Evolutionary conservation across 352 stramenopile species (phyloP).

Genomic region (Phytophthora quininea): DNA sequence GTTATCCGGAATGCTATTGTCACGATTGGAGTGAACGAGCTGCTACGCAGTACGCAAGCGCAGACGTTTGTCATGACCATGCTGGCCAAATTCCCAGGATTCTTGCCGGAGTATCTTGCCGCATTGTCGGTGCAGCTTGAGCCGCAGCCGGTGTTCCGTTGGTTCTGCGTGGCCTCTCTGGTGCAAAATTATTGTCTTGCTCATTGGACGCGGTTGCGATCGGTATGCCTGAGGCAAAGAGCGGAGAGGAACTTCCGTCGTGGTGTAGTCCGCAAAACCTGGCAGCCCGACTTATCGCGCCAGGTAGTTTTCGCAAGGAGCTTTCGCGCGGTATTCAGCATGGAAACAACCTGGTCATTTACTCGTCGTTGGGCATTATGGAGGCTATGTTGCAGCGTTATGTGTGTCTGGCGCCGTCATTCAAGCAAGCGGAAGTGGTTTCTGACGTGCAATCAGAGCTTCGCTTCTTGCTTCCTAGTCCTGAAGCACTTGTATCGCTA

Average conservation of each 20-base stretch:
- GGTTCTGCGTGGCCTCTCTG: slow-evolving; percentile 78
- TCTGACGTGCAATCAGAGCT: slow-evolving; percentile 68
- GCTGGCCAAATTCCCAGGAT: slow-evolving; percentile 63
- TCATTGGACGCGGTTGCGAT: slow-evolving; percentile 45
- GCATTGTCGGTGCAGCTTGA: slow-evolving; percentile 70
- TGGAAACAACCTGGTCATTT: slow-evolving; percentile 74
- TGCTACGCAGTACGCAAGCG: slow-evolving; percentile 54
- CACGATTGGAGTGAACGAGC: slow-evolving; percentile 69
- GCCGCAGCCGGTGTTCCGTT: slow-evolving; percentile 73
- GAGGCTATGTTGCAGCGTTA: slow-evolving; percentile 65
- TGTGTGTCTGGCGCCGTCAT: slow-evolving; percentile 35
- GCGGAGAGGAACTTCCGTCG: slow-evolving; percentile 18
- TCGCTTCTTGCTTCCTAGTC: slow-evolving; percentile 73
- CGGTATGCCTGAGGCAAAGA: slow-evolving; percentile 28
- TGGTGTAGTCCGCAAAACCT: slow-evolving; percentile 61
- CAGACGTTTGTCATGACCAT: slow-evolving; percentile 65
- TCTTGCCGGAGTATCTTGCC: slow-evolving; percentile 65
- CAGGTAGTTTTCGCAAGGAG: slow-evolving; percentile 77
- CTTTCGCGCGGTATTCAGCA: slow-evolving; percentile 85
- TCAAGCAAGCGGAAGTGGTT: slow-evolving; percentile 24
- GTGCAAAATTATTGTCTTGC: slow-evolving; percentile 66
- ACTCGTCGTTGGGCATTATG: slow-evolving; percentile 72
- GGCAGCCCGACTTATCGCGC: slow-evolving; percentile 66
- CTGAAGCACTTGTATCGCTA: slow-evolving; percentile 79
- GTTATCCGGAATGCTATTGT: slow-evolving; percentile 71